phyloP scores from a whole-genome alignment of 768 basidiomycete species.

The Lentinula boryana region DNA sequence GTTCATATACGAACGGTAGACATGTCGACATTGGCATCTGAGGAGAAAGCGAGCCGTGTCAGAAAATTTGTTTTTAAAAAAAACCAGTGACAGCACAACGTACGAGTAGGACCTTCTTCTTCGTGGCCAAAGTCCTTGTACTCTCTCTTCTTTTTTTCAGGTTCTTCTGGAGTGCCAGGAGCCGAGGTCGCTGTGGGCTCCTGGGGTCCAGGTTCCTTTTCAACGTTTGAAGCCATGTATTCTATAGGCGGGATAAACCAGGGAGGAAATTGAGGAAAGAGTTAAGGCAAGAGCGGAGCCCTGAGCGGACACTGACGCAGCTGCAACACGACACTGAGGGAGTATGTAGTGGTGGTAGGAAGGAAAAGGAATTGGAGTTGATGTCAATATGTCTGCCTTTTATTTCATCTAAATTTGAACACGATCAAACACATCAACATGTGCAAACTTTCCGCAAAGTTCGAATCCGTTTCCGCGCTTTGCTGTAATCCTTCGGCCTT shows the following conservation, averaged over 20 bases:
- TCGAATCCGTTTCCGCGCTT: not conserved
- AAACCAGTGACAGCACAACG: conserved; percentile 1
- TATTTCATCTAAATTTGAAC: conserved; percentile 5
- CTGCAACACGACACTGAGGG: conserved; percentile 1
- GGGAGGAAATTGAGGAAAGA: conserved; percentile 17
- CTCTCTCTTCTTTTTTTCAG: conserved; percentile 65
- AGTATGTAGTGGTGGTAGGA: conserved; percentile 10
- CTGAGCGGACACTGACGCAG: conserved; percentile 14
- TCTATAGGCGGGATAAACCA: conserved; percentile 13
- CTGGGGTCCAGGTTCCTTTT: conserved; percentile 64
- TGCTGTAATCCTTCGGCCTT: not conserved
- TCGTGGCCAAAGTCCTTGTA: conserved; percentile 86
- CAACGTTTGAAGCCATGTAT: conserved; percentile 36
- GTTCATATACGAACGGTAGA: conserved; percentile 42
- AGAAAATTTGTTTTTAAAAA: not conserved
- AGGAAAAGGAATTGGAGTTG: conserved; percentile 4
- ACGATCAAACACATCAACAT: conserved; percentile 6
- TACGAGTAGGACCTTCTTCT: conserved; percentile 60
- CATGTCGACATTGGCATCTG: conserved; percentile 89
- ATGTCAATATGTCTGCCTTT: conserved; percentile 6
- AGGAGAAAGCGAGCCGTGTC: conserved; percentile 8
- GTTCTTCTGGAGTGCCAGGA: conserved; percentile 19
- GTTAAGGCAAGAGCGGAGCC: conserved; percentile 19
- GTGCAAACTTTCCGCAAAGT: conserved; percentile 3
- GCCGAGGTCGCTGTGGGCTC: conserved; percentile 28